Evolutionary conservation across 2,329 filamentous ascomycete genomes (phyloP), one percentile per base, ranked within the genome.

Genomic region (Aspergillus melleus): DNA sequence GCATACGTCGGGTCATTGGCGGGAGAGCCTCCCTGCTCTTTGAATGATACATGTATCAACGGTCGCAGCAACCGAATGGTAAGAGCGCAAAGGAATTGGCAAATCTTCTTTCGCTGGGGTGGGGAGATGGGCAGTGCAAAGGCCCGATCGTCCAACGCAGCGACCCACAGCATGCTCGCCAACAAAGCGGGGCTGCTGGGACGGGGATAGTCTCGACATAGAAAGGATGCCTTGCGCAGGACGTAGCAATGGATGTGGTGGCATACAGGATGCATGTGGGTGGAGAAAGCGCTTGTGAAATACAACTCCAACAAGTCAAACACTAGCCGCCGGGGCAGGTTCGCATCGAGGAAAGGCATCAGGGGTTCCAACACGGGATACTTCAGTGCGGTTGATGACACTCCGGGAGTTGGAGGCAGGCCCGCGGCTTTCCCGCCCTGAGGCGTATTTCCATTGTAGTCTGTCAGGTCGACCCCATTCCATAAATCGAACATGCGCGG

Each of bases 131-230:
- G 92, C 62, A 96, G 76, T 70, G 92, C 92, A 49, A 92, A 86
- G 10, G 92, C 91, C 71, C 96, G 91, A 76, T 92, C 95, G 19
- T 92, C 96, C 74, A 96, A 89, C n/a, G 92, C 92, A 30, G 92
- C 91, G 51, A 96, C 90, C 92, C 92, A 97, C n/a, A 97, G 84
- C 86, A 97, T 96, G 76, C 92, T 96, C 42, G 93, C 91, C 26
- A 97, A 82, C 50, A 97, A 81, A 3, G 92, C 92, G 47, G 93
- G 92, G 68, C 90, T 94, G 72, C 92, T 96, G 58, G 84, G 83
- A 60, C 93, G 85, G 29, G 93, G 92, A 66, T 87, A 90, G 59
- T 87, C 90, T n/a, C 86, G 86, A 69, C 93, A 90, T 44, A 97
- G 81, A 73, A 97, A 92, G 0, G 93, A 94, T 62, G 88, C 85